These are phyloP conservation scores for Casaregolazyma suthepensis DNA, from an alignment of 1,139 yeast species.

Conservation along the genomic window DNA sequence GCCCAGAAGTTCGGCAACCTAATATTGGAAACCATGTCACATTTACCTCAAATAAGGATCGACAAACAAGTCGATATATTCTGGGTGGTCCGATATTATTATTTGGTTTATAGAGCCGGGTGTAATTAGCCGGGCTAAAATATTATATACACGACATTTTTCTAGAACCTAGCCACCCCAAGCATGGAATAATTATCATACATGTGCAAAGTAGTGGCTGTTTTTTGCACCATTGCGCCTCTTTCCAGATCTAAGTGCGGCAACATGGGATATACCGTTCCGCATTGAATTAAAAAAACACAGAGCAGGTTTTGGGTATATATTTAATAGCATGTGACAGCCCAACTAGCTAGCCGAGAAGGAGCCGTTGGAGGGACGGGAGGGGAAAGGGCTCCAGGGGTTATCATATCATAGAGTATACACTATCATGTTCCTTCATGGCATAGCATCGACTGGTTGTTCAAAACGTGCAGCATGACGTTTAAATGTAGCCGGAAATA, in stretches of 20 bases:
- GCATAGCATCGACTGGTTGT: neutral
- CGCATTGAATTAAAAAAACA: neutral
- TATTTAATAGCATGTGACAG: neutral
- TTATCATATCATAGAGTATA: neutral
- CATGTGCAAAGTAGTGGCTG: neutral
- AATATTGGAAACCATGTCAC: neutral
- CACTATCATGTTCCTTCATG: too few relatives aligned
- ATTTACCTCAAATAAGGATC: neutral
- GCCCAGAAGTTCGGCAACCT: neutral
- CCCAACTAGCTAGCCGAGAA: neutral
- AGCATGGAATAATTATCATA: neutral
- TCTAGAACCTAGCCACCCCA: neutral
- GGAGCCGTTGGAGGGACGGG: neutral
- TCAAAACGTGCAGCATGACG: neutral
- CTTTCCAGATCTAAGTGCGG: neutral
- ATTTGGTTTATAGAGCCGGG: neutral
- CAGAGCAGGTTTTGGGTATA: neutral
- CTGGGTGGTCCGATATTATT: neutral
- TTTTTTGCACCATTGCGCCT: too few relatives aligned
- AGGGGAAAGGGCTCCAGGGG: neutral
- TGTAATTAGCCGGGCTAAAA: too few relatives aligned
- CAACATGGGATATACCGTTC: neutral
- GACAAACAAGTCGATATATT: neutral
- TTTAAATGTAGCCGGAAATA: neutral
- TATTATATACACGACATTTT: neutral